Conservation (phyloP, 2,329 filamentous ascomycete species). For the Claviceps humidiphila region DNA sequence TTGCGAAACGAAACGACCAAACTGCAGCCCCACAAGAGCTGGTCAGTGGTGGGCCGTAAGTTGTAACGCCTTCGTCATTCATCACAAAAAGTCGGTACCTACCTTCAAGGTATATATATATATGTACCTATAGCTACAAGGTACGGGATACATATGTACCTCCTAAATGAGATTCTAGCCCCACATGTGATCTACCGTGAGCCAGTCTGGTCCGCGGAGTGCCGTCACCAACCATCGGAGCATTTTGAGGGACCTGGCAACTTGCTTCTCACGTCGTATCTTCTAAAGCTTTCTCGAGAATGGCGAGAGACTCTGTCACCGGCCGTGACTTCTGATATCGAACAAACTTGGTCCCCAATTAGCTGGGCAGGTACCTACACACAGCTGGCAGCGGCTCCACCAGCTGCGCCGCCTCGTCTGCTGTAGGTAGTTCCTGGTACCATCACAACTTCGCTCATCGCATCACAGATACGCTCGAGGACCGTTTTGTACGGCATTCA, state of each 20-base stretch:
- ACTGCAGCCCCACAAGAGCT: background rate
- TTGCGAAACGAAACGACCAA: background rate
- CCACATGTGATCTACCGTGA: background rate
- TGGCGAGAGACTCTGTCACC: conserved; percentile 11
- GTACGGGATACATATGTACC: too few relatives aligned
- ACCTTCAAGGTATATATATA: too few relatives aligned
- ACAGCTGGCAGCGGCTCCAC: conserved; percentile 2
- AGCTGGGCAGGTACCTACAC: background rate
- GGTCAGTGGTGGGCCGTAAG: background rate
- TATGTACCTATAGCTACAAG: too few relatives aligned
- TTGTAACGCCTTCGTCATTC: too few relatives aligned
- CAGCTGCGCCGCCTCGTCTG: conserved; percentile 3
- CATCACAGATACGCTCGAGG: background rate
- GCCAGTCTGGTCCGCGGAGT: background rate
- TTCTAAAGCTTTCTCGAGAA: conserved; percentile 5
- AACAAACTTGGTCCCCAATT: background rate
- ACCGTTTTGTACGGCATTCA: background rate
- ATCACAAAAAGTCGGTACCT: too few relatives aligned
- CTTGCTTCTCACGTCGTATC: background rate
- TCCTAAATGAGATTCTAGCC: background rate
- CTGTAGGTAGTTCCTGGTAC: background rate
- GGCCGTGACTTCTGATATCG: conserved; percentile 7
- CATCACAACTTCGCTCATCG: background rate
- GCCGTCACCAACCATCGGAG: background rate
- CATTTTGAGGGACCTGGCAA: background rate